A percentile compares a stretch with the other conserved stretches of the same genome.
Conservation (phyloP, 1,139 yeast genomes). For the Kluyveromyces sp. region DNA sequence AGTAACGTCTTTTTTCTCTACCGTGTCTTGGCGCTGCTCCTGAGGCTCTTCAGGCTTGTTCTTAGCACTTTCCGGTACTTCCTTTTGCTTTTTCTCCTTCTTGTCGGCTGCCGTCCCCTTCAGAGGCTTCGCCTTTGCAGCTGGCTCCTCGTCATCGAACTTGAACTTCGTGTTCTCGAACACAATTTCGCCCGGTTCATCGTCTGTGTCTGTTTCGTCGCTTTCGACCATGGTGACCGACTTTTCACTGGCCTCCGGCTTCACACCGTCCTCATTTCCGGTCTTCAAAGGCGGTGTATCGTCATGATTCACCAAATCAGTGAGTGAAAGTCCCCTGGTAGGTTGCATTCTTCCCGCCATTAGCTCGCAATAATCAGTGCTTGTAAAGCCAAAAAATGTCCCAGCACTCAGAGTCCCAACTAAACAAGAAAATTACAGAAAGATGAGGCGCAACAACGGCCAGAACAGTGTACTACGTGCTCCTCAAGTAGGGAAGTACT, state of each 20-base stretch:
- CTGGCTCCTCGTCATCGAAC: constrained; percentile 31
- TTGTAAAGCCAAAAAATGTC: no score
- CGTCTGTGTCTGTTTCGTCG: constrained; percentile 32
- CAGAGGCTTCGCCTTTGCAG: constrained; percentile 16
- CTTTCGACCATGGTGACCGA: constrained; percentile 3
- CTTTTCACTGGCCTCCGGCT: constrained; percentile 9
- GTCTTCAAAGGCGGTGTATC: constrained; percentile 15
- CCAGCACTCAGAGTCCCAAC: no score
- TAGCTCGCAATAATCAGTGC: no score
- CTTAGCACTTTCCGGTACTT: background rate
- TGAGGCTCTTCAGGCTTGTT: background rate
- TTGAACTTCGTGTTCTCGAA: constrained; percentile 28
- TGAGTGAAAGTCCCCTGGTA: constrained; percentile 28
- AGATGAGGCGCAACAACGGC: no score
- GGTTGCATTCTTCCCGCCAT: constrained; percentile 2
- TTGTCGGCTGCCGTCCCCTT: constrained; percentile 7
- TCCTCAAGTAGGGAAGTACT: no score
- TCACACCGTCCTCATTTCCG: constrained; percentile 12
- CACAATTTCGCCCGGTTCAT: constrained; percentile 29
- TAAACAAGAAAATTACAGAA: no score
- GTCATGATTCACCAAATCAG: constrained; percentile 32
- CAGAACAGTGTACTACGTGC: no score
- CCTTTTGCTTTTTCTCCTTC: constrained; percentile 3
- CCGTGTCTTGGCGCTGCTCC: no score
- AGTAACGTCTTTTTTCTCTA: no score